A percentile compares a stretch with the other conserved stretches of the same genome.
phyloP scores from a whole-genome alignment of 164 flowering plant genomes.

The Buxus sempervirens region DNA sequence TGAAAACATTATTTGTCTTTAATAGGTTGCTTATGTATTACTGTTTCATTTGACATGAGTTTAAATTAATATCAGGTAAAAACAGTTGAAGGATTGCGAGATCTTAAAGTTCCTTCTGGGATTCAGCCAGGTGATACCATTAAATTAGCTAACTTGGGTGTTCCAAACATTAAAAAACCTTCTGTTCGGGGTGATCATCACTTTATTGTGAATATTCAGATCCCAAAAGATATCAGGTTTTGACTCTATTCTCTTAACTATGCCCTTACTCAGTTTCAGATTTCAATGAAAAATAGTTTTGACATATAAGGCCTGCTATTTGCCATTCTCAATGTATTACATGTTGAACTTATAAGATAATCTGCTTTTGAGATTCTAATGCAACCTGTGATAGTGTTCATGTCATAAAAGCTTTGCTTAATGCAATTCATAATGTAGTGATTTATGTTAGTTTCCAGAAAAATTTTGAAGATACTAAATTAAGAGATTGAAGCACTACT shows the following conservation, averaged over 20 bases:
- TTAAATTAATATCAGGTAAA: conserved; percentile 52
- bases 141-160: conserved; percentile 61
- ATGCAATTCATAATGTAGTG: no score
- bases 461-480: no score
- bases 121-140: conserved; percentile 77
- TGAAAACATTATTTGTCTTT: no score
- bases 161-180: conserved; percentile 70
- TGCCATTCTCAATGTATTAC: not conserved
- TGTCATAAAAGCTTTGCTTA: no score
- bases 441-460: no score
- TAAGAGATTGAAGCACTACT: not conserved
- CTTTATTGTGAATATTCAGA: conserved; percentile 65
- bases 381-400: no score
- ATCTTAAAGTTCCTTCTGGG: conserved; percentile 79
- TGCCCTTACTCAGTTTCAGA: not conserved
- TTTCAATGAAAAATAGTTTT: not conserved
- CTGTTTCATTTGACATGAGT: conserved; percentile 5
- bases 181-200: conserved; percentile 80
- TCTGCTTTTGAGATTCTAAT: no score
- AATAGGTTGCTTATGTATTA: not conserved
- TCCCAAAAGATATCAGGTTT: conserved; percentile 80
- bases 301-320: not conserved
- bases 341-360: no score
- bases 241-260: conserved; percentile 1
- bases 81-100: conserved; percentile 79